A percentile compares a stretch with the other conserved stretches of the same genome.
These are phyloP conservation scores for Phanerodontia chrysosporium DNA, from an alignment of 768 basidiomycete genomes.

Conservation along the genomic window DNA sequence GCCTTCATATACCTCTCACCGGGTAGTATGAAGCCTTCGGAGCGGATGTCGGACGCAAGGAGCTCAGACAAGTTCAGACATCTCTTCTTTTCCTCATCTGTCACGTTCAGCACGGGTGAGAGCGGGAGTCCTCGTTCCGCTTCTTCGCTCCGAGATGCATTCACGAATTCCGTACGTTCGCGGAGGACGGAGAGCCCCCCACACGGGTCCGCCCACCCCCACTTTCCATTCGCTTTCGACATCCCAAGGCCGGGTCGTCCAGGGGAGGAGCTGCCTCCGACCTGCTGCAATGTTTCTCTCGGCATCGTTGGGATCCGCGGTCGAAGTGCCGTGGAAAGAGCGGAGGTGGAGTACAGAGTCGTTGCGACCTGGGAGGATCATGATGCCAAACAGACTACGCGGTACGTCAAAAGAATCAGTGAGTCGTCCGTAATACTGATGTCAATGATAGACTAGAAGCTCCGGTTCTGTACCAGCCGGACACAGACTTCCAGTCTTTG, in stretches of 20 bases:
- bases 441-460: constrained; percentile 48
- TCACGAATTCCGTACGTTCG: constrained; percentile 22
- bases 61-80: constrained; percentile 21
- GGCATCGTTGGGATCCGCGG: constrained; percentile 23
- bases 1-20: constrained; percentile 43
- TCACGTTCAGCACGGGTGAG: constrained; percentile 19
- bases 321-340: constrained; percentile 28
- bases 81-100: constrained; percentile 22
- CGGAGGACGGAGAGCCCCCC: constrained; percentile 19
- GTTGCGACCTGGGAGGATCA: constrained; percentile 58
- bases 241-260: constrained; percentile 44
- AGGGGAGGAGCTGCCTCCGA: constrained; percentile 61
- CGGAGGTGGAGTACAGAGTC: constrained; percentile 51
- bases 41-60: constrained; percentile 8
- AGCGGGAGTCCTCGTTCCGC: constrained; percentile 18
- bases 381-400: constrained; percentile 37
- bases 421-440: not conserved
- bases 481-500: constrained; percentile 53
- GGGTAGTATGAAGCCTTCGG: constrained; percentile 19
- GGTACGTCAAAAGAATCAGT: constrained; percentile 35
- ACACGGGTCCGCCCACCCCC: constrained; percentile 8
- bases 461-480: constrained; percentile 59
- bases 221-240: constrained; percentile 48
- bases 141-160: constrained; percentile 23
- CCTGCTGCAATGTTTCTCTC: constrained; percentile 41